Evolutionary conservation across 139 green algal genomes (phyloP), one percentile per base, ranked within the genome.

Genomic region (Nannochloris sp.): DNA sequence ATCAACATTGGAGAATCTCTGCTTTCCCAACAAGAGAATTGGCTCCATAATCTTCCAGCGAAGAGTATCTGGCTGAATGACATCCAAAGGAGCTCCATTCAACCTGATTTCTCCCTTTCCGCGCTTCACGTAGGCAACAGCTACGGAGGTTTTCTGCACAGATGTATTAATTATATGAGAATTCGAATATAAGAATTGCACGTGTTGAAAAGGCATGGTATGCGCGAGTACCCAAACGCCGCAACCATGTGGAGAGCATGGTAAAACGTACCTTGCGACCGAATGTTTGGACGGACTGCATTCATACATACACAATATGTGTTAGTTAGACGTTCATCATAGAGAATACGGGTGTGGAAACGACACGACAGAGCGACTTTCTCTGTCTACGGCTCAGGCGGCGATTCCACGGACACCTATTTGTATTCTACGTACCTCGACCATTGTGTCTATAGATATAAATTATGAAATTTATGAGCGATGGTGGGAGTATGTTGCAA

Each of bases 1-100:
- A 85, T 99, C 94, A 49, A 99, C 81, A 64, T 89, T 86, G 34
- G 81, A 80, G 51, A 96, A 92, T 44, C 85, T 79, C 71, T 95
- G 73, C 77, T 88, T 87, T 62, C 94, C 94, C 40, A 99, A 79
- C 23, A 99, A 81, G 61, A 96, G 70, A 56, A 99, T 68, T 11
- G 94, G 94, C 85, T 99, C 94, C 61, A 95, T 85, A 18, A 88
- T 88, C 86, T 99, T 99, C 75, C 81, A 88, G 19, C 87, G 75
- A 70, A 99, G 68, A 2, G 85, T 90, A 60, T 99, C 93, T 19
- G 90, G 88, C 84, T 97, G 78, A 34, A 97, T 67, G 60, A 99
- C 79, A 68, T 99, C 94, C 46, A 99, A 78, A 16, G 94, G 89
- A 8, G 81, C 69, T 44, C 89, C 93, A 73, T 98, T 98, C 31